Percentiles rank a stretch among this genome's conserved stretches.
phyloP scores from a whole-genome alignment of 2,329 filamentous ascomycete species.

The Cordyceps fumosorosea region DNA sequence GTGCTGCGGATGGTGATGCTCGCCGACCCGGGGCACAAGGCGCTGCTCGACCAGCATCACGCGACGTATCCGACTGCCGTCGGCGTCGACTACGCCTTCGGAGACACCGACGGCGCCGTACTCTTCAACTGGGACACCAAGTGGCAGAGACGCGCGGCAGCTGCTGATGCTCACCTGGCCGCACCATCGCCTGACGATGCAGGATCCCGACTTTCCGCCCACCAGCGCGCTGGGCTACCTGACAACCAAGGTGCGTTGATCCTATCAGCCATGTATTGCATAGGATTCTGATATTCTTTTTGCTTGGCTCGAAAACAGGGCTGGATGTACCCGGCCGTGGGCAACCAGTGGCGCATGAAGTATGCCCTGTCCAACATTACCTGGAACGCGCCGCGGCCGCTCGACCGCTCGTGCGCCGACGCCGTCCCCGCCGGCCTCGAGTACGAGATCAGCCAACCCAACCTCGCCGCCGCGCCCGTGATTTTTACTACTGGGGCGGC shows the following conservation, averaged over 20 bases:
- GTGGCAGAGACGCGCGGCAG: slow-evolving; percentile 16
- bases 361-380: slow-evolving; percentile 17
- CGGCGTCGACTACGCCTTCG: slow-evolving; percentile 18
- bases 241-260: slow-evolving; percentile 18
- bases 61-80: slow-evolving; percentile 18
- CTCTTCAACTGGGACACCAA: slow-evolving; percentile 19
- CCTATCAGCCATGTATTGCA: not conserved
- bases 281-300: not conserved
- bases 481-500: slow-evolving; percentile 22
- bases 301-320: slow-evolving; percentile 7
- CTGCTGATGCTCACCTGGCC: slow-evolving; percentile 21
- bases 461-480: slow-evolving; percentile 16
- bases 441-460: slow-evolving; percentile 18
- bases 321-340: slow-evolving; percentile 21
- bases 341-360: slow-evolving; percentile 19
- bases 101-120: slow-evolving; percentile 16
- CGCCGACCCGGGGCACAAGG: slow-evolving; percentile 16
- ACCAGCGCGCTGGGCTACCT: slow-evolving; percentile 18
- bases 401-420: slow-evolving; percentile 18
- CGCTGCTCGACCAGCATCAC: slow-evolving; percentile 19
- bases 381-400: slow-evolving; percentile 19
- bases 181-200: slow-evolving; percentile 19
- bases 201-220: slow-evolving; percentile 17
- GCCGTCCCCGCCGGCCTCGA: slow-evolving; percentile 18
- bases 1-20: slow-evolving; percentile 20